Base-by-base conservation (phyloP, 352 stramenopile species). In the Phytophthora hibernalis region DNA sequence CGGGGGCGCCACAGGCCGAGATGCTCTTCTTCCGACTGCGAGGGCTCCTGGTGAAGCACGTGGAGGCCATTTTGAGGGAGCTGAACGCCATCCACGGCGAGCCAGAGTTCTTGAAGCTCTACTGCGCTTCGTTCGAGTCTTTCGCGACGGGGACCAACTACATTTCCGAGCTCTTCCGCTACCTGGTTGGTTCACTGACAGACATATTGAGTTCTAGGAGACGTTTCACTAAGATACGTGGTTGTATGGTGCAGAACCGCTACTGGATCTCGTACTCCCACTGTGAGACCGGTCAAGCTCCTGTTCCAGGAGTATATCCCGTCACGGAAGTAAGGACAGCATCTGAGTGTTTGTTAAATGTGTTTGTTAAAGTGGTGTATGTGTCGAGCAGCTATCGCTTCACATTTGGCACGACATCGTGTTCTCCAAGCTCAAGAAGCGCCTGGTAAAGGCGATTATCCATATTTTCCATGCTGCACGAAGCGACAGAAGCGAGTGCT, bases 241-340 rank as follows among this genome's bases (percentile, higher is more conserved):
- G 8, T 15, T 47, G 15, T 12, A 22, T 47, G n/a, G 15, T 61
- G 15, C 38, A 90, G 82, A 93, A 96, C 50, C 86, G 88, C 21
- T 96, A 95, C 58, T 96, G 88, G 88, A 94, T 96, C 65, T 84
- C 79, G 35, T 96, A 93, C 63, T 92, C 88, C 5, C 88, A 96
- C 42, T 96, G 84, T 30, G 83, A 93, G 61, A 95, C 83, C 21
- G 88, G 88, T 3, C 84, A 95, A 54, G 88, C 88, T 7, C 88
- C 88, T 45, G 85, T 96, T 56, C 85, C 84, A 28, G 88, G 88
- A 18, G 88, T 96, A 33, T 96, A 93, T 65, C 80, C 88, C 6
- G 72, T 96, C 22, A 87, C 87, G 13, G 86, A 96, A 74, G 88
- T 95, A 75, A 26, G 63, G 50, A 11, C 11, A 15, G 1, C 7